phyloP scores from a whole-genome alignment of 1,284 basidiomycete genomes.

The Sparassis latifolia region DNA sequence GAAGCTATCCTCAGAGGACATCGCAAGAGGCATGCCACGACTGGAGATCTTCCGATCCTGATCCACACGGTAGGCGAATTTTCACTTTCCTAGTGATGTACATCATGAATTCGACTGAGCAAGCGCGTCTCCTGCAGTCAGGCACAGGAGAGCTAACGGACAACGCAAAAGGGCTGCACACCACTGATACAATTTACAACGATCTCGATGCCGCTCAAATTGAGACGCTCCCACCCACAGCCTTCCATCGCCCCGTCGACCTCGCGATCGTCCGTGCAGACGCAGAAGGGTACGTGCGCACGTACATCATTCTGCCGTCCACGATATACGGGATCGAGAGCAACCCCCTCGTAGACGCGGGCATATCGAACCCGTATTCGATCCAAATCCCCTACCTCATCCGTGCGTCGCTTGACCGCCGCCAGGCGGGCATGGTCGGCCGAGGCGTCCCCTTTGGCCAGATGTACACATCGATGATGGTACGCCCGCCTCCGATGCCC shows the following conservation, averaged over 20 bases:
- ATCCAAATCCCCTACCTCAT: slow-evolving; percentile 31
- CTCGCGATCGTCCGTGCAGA: slow-evolving; percentile 27
- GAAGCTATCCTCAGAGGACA: slow-evolving; percentile 39
- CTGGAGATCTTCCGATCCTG: slow-evolving; percentile 36
- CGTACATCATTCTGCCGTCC: slow-evolving; percentile 33
- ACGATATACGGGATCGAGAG: slow-evolving; percentile 35
- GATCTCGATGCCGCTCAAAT: slow-evolving; percentile 30
- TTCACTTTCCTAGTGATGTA: background rate
- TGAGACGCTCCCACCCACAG: slow-evolving; percentile 27
- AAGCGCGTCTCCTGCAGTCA: slow-evolving; percentile 20
- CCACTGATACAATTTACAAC: slow-evolving; percentile 27
- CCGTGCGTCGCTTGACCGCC: slow-evolving; percentile 22
- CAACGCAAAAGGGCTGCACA: slow-evolving; percentile 25
- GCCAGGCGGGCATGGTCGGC: slow-evolving; percentile 29
- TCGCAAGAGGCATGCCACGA: slow-evolving; percentile 33
- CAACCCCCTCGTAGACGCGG: slow-evolving; percentile 28
- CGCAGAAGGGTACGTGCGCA: slow-evolving; percentile 31
- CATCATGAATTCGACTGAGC: background rate
- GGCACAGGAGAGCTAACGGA: slow-evolving; percentile 29
- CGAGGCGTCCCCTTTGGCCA: slow-evolving; percentile 23
- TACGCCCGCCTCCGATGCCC: slow-evolving; percentile 8
- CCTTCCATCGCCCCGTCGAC: slow-evolving; percentile 29
- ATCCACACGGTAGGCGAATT: slow-evolving; percentile 43
- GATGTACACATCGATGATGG: slow-evolving; percentile 28
- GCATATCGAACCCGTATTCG: slow-evolving; percentile 30